Evolutionary conservation across 192 early-diverging fungal species (phyloP).

Genomic region (Backusella parvicylindrica): DNA sequence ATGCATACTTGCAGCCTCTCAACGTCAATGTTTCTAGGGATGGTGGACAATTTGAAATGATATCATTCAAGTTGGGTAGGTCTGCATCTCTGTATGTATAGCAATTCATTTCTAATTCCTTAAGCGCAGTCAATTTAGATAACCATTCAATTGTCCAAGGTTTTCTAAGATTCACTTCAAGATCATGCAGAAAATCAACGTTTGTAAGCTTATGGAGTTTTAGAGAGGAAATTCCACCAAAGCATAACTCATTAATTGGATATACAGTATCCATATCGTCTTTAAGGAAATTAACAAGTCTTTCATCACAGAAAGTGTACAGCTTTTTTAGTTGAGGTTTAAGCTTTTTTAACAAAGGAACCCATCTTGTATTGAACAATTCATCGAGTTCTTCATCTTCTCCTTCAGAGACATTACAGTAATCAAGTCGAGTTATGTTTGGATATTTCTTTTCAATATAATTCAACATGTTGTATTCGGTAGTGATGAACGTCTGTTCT

Average conservation of each 20-base stretch:
- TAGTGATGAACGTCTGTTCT: background rate
- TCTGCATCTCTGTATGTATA: background rate
- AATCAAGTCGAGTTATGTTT: background rate
- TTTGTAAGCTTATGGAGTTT: background rate
- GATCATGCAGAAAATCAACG: background rate
- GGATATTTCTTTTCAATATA: background rate
- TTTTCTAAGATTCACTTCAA: background rate
- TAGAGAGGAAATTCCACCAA: background rate
- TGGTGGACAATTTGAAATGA: background rate
- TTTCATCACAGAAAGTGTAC: background rate
- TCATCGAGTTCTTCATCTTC: background rate
- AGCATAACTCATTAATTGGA: background rate
- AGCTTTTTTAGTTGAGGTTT: background rate
- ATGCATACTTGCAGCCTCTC: background rate
- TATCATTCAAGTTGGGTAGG: background rate
- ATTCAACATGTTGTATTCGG: background rate
- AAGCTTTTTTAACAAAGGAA: background rate
- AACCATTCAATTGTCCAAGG: background rate
- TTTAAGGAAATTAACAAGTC: background rate
- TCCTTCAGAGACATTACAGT: background rate
- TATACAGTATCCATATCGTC: background rate
- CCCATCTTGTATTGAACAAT: background rate
- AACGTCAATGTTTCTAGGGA: background rate
- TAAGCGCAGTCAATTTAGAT: background rate
- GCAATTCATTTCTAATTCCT: background rate